phyloP scores from a whole-genome alignment of 441 rosid genomes.

The Mallotus repandus region DNA sequence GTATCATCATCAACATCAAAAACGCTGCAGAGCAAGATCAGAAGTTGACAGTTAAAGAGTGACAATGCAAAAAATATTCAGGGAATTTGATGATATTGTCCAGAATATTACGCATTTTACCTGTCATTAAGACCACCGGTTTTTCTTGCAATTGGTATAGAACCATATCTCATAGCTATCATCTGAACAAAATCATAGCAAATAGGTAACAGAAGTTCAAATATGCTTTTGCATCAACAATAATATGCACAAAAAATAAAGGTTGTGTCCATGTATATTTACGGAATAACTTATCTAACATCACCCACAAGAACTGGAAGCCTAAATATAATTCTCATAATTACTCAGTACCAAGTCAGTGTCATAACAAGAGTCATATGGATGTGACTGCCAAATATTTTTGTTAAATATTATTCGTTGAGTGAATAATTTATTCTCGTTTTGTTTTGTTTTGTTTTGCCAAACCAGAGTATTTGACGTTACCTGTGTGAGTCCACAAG shows the following conservation, averaged over 20 bases:
- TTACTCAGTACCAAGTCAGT: background rate
- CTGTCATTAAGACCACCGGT: slow-evolving; percentile 96
- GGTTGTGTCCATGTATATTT: background rate
- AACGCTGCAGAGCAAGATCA: slow-evolving; percentile 44
- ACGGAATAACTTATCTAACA: background rate
- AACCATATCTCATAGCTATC: slow-evolving; percentile 94
- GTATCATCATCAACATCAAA: slow-evolving; percentile 81
- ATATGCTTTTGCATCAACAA: slow-evolving; percentile 6
- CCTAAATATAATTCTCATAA: too few species aligned
- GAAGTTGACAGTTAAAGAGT: background rate
- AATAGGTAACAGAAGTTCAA: background rate
- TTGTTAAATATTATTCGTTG: background rate
- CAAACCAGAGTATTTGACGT: slow-evolving; percentile 15
- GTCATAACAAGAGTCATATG: background rate
- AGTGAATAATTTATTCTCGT: too few species aligned
- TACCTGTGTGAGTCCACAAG: slow-evolving; percentile 99
- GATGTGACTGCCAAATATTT: background rate
- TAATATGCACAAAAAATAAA: background rate
- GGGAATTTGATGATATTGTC: slow-evolving; percentile 1
- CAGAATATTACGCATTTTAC: slow-evolving; percentile 32
- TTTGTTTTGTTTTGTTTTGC: slow-evolving; percentile 3
- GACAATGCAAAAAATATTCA: background rate
- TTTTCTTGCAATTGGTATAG: slow-evolving; percentile 82
- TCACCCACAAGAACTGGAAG: too few species aligned
- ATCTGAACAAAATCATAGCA: slow-evolving; percentile 42